Percentiles rank a stretch among this genome's conserved stretches.
Conservation (phyloP, 768 basidiomycete species). For the Agrocybe praecox region DNA sequence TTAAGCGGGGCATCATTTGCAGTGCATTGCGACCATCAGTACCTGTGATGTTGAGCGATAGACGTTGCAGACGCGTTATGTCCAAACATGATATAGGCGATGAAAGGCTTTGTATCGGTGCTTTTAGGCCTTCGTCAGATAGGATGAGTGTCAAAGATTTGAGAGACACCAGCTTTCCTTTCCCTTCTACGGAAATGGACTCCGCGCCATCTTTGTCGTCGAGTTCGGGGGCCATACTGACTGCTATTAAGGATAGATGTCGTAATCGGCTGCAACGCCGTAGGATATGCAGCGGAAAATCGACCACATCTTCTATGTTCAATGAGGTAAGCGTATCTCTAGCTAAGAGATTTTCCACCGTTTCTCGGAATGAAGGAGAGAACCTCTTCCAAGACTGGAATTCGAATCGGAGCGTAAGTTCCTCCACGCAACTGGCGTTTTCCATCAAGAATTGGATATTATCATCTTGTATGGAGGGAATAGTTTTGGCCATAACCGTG, state of each 20-base stretch:
- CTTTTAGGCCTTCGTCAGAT: slow-evolving; percentile 11
- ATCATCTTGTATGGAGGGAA: slow-evolving; percentile 15
- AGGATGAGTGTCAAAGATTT: slow-evolving; percentile 11
- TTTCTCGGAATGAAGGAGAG: slow-evolving; percentile 6
- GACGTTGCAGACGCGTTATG: slow-evolving; percentile 2
- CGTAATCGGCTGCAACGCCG: slow-evolving; percentile 3
- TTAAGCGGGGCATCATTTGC: slow-evolving; percentile 1
- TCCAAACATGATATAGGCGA: slow-evolving; percentile 1
- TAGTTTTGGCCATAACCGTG: not conserved
- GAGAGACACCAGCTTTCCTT: not conserved
- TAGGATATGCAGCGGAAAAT: slow-evolving; percentile 6
- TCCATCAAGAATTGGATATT: slow-evolving; percentile 3
- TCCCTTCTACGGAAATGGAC: not conserved
- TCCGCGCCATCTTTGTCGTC: not conserved
- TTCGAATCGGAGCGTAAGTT: slow-evolving; percentile 15
- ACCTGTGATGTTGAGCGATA: slow-evolving; percentile 10
- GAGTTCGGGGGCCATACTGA: not conserved
- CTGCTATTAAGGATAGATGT: slow-evolving; percentile 10
- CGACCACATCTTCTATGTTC: slow-evolving; percentile 12
- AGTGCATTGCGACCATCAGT: slow-evolving; percentile 7
- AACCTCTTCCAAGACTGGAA: slow-evolving; percentile 12
- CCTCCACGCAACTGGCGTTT: slow-evolving; percentile 3
- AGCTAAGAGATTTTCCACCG: slow-evolving; percentile 1
- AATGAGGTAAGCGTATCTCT: slow-evolving; percentile 8
- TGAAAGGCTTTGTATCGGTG: not conserved